Conservation (phyloP, 2,329 filamentous ascomycete genomes). For the Macrophomina pseudophaseolina region DNA sequence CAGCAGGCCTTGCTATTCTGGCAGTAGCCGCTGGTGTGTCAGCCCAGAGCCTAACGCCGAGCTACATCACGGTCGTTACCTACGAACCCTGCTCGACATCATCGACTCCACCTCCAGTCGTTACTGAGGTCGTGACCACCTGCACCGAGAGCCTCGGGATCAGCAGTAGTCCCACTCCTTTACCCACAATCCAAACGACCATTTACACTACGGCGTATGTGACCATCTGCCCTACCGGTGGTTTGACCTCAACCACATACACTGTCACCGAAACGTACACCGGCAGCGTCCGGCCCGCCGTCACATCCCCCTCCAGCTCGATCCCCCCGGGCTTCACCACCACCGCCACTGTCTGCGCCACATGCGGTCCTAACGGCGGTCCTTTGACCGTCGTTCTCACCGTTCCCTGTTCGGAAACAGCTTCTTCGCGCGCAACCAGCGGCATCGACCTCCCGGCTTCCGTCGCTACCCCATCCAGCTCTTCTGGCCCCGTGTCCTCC, state of each 20-base stretch:
- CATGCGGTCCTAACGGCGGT: slow-evolving; percentile 24
- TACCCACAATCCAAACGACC: slow-evolving; percentile 27
- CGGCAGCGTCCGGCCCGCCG: slow-evolving; percentile 14
- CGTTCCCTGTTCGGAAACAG: slow-evolving; percentile 26
- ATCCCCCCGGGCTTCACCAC: slow-evolving; percentile 33
- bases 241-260: slow-evolving; percentile 35
- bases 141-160: slow-evolving; percentile 4
- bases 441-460: background rate
- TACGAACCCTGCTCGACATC: slow-evolving; percentile 13
- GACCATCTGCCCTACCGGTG: slow-evolving; percentile 33
- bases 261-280: slow-evolving; percentile 41
- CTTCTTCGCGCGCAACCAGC: background rate
- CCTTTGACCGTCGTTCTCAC: slow-evolving; percentile 30
- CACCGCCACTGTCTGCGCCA: slow-evolving; percentile 32
- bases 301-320: slow-evolving; percentile 20
- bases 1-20: slow-evolving; percentile 17
- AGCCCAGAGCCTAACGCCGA: slow-evolving; percentile 17
- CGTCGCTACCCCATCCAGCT: background rate
- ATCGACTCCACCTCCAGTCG: slow-evolving; percentile 12
- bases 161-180: slow-evolving; percentile 4
- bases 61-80: slow-evolving; percentile 22
- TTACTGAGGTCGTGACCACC: slow-evolving; percentile 39
- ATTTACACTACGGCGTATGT: slow-evolving; percentile 36
- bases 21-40: slow-evolving; percentile 8
- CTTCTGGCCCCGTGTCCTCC: background rate